Evolutionary conservation across 805 yeast species (phyloP).

Genomic region (Groenewaldozyma salmanticensis): DNA sequence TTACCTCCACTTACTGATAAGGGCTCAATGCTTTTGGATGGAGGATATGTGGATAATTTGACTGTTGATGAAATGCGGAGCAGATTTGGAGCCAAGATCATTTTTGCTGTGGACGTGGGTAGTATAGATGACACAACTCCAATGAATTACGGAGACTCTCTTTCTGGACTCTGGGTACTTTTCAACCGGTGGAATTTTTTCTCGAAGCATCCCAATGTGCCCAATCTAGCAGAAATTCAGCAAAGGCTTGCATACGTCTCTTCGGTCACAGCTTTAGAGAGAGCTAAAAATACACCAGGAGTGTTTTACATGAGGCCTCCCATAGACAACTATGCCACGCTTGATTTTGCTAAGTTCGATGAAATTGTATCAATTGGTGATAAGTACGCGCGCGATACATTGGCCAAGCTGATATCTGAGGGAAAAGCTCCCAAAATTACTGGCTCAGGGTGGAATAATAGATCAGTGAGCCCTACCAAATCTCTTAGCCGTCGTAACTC

Average conservation of each 20-base stretch:
- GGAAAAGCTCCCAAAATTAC: constrained; percentile 56
- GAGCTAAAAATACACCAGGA: constrained; percentile 76
- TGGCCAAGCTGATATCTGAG: constrained; percentile 42
- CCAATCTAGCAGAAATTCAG: constrained; percentile 92
- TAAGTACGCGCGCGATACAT: constrained; percentile 52
- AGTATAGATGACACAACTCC: constrained; percentile 87
- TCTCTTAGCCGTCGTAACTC: constrained; percentile 53
- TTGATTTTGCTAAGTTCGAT: constrained; percentile 86
- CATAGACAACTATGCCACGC: constrained; percentile 80
- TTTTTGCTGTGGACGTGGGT: constrained; percentile 94
- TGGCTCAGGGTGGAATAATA: constrained; percentile 33
- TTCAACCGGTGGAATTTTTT: constrained; percentile 76
- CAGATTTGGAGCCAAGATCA: constrained; percentile 65
- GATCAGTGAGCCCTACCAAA: constrained; percentile 18
- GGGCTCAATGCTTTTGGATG: constrained; percentile 90
- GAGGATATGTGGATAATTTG: constrained; percentile 90
- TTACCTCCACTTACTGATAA: constrained; percentile 76
- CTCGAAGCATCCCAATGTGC: constrained; percentile 77
- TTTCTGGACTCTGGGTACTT: constrained; percentile 87
- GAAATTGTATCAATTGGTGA: constrained; percentile 79
- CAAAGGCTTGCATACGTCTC: constrained; percentile 89
- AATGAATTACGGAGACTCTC: constrained; percentile 83
- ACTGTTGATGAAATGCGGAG: constrained; percentile 89
- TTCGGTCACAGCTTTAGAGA: constrained; percentile 84
- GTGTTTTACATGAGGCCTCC: constrained; percentile 90